Base-by-base conservation (phyloP, 495 filamentous ascomycete species). In the Talaromyces stipitatus region DNA sequence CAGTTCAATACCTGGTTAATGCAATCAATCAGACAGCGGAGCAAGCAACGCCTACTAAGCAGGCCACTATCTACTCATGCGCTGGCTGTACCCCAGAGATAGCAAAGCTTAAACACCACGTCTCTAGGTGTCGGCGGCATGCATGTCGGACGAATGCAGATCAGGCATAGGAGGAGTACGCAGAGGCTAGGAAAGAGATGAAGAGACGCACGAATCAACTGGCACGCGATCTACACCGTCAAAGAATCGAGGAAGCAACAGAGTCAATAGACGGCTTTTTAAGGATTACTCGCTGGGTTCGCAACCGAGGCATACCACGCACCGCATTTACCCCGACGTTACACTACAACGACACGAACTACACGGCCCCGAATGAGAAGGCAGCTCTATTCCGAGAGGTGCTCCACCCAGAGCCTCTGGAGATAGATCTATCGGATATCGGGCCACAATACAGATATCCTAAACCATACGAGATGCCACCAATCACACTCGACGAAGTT, bases 401-500 rank as follows among this genome's bases (percentile, higher is more conserved):
- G 2, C 45, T 60, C n/a, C 38, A 55, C 20, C 52, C 27, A 5
- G n/a, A 33, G 10, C 52, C 52, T 24, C 36, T 51, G 0, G 23
- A 47, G 23, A 51, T 26, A 6, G 52, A 60, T 27, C 33, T 57
- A 24, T 1, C 36, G 11, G 52, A 60, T 51, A 55, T 56, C 28
- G n/a, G 18, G 30, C 9, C 2, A 30, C 5, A n/a, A n/a, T 53
- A 41, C 43, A 12, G 9, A 12, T 54, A 57, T 27, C 53, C 58
- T 5, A 33, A 26, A 14, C 54, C 28, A 2, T 27, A 53, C 30
- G 8, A 50, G 10, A 28, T 56, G 9, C 58, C 43, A 3, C 29
- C 23, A 36, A 61, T 61, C 48, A 58, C 43, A 3, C n/a, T 62
- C 23, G 58, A 68, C 20, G 67, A 68, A 51, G 54, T 69, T 23